These are phyloP conservation scores for Cyberlindnera americana DNA, from an alignment of 805 yeast genomes.

Conservation along the genomic window DNA sequence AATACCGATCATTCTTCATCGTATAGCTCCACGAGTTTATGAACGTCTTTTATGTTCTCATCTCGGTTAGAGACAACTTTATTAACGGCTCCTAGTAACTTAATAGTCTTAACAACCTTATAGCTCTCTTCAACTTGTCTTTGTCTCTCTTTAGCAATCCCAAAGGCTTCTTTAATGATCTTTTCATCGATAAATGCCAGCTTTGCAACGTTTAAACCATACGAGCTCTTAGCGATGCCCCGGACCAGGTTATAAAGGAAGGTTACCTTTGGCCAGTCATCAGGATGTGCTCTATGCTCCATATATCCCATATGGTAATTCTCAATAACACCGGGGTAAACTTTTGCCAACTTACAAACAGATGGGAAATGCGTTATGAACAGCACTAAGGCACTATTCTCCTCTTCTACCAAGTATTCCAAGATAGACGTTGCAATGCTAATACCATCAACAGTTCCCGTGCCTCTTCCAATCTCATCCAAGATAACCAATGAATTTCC, in stretches of 20 bases:
- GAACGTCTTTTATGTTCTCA: constrained; percentile 4
- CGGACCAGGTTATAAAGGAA: constrained; percentile 85
- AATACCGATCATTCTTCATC: too few species aligned
- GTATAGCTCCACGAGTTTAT: constrained; percentile 5
- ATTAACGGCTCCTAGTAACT: background rate
- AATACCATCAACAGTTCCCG: constrained; percentile 90
- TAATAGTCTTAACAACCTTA: background rate
- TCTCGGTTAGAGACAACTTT: background rate
- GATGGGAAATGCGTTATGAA: constrained; percentile 98
- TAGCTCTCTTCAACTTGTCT: constrained; percentile 32
- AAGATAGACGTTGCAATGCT: constrained; percentile 96
- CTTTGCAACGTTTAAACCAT: constrained; percentile 97
- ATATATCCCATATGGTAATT: constrained; percentile 87
- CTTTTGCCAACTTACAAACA: constrained; percentile 71
- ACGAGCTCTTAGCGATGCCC: constrained; percentile 89
- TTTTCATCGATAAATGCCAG: constrained; percentile 86
- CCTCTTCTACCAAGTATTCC: constrained; percentile 56
- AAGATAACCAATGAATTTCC: constrained; percentile 76
- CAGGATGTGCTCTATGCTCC: constrained; percentile 28
- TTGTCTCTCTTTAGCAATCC: constrained; percentile 83
- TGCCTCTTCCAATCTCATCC: constrained; percentile 88
- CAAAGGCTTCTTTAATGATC: constrained; percentile 84
- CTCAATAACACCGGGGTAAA: constrained; percentile 50
- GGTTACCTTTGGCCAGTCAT: constrained; percentile 64
- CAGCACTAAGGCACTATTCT: constrained; percentile 67